Percentiles rank a stretch among this genome's conserved stretches.
Evolutionary conservation across 192 early-diverging fungal species (phyloP).

Genomic region (Podila clonocystis): DNA sequence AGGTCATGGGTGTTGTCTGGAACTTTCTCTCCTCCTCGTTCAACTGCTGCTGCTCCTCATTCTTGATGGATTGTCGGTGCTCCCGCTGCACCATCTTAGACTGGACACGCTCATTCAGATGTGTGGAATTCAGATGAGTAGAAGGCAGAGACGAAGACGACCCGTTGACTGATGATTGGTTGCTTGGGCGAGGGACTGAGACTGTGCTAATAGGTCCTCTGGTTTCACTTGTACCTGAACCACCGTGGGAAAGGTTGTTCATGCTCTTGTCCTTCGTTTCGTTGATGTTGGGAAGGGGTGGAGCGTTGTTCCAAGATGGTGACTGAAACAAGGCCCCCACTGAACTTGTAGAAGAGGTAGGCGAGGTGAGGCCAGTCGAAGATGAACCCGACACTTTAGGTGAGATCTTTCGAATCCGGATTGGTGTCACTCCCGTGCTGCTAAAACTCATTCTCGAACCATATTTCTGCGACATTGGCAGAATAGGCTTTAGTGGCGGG

Average conservation of each 20-base stretch:
- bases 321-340: conserved; percentile 10
- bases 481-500: conserved; percentile 39
- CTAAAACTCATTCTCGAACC: conserved; percentile 26
- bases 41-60: background rate
- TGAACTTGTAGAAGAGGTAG: background rate
- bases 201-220: too few relatives aligned
- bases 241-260: too few relatives aligned
- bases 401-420: conserved; percentile 42
- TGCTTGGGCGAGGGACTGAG: too few relatives aligned
- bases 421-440: conserved; percentile 15
- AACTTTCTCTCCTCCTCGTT: background rate
- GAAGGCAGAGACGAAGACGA: background rate
- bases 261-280: too few relatives aligned
- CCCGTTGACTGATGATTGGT: background rate
- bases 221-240: too few relatives aligned
- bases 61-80: background rate
- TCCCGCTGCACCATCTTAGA: background rate
- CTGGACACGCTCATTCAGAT: background rate
- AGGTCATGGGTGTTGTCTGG: too few relatives aligned
- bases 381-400: conserved; percentile 15
- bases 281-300: too few relatives aligned
- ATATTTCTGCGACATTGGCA: conserved; percentile 48
- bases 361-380: background rate
- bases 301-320: background rate
- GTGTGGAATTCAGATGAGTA: too few relatives aligned